Evolutionary conservation across 2,329 filamentous ascomycete genomes (phyloP).

Genomic region (Colletotrichum sp.): DNA sequence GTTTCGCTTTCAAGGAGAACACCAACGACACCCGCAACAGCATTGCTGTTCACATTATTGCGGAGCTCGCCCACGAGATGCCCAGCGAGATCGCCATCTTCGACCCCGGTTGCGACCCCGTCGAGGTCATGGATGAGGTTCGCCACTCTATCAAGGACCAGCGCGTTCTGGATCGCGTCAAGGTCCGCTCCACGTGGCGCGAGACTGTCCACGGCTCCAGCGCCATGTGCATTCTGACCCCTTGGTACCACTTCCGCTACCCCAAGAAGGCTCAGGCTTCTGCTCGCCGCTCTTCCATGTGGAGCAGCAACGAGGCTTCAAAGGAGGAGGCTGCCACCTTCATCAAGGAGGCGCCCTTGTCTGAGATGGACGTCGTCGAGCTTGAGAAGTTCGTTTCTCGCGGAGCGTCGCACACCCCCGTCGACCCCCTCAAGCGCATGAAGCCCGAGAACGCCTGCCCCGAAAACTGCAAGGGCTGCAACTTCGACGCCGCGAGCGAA

Average conservation of each 20-base stretch:
- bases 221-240: conserved; percentile 56
- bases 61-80: conserved; percentile 67
- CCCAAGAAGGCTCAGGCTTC: conserved; percentile 24
- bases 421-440: conserved; percentile 46
- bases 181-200: conserved; percentile 50
- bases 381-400: conserved; percentile 28
- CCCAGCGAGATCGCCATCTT: conserved; percentile 70
- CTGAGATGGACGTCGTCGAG: conserved; percentile 31
- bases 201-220: conserved; percentile 27
- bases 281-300: conserved; percentile 20
- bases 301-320: conserved; percentile 7
- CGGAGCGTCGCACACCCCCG: conserved; percentile 37
- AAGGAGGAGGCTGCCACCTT: conserved; percentile 15
- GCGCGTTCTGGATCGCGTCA: conserved; percentile 62
- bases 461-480: conserved; percentile 51
- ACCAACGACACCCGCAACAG: conserved; percentile 78
- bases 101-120: conserved; percentile 66
- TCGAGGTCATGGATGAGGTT: conserved; percentile 57
- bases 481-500: conserved; percentile 33
- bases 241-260: conserved; percentile 56
- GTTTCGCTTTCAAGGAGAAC: conserved; percentile 82
- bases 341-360: conserved; percentile 21
- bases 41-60: conserved; percentile 71
- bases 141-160: conserved; percentile 52
- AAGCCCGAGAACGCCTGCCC: conserved; percentile 51